Evolutionary conservation across 805 yeast species (phyloP).

Genomic region (Blastobotrys peoriensis): DNA sequence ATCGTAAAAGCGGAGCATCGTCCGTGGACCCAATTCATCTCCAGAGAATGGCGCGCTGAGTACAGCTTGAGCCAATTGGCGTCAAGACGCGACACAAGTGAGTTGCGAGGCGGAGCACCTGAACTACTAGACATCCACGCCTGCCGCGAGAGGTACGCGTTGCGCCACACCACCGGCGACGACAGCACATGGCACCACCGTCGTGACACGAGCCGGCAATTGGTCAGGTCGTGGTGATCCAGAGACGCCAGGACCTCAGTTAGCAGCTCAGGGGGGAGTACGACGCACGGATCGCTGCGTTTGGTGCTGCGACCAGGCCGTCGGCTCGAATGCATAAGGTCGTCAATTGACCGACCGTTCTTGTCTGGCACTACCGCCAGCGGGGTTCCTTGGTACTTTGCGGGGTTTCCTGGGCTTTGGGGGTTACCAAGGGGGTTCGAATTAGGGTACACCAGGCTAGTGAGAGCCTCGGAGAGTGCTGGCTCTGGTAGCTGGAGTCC

Average conservation of each 20-base stretch:
- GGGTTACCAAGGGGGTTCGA: background rate
- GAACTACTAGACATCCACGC: slow-evolving; percentile 3
- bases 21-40: slow-evolving; percentile 11
- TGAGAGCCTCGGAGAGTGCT: background rate
- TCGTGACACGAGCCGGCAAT: slow-evolving; percentile 19
- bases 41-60: slow-evolving; percentile 5
- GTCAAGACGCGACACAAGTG: background rate
- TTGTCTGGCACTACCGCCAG: background rate
- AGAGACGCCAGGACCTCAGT: slow-evolving; percentile 16
- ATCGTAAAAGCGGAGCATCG: background rate
- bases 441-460: background rate
- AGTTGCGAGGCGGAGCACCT: background rate
- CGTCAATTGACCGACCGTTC: background rate
- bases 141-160: slow-evolving; percentile 7
- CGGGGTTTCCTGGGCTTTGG: background rate
- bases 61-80: slow-evolving; percentile 7
- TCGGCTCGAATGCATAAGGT: background rate
- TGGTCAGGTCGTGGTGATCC: slow-evolving; percentile 13
- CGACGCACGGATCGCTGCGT: background rate
- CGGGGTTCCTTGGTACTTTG: background rate
- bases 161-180: slow-evolving; percentile 21
- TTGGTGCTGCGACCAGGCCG: background rate
- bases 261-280: slow-evolving; percentile 18
- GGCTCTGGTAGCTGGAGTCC: background rate
- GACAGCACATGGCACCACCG: slow-evolving; percentile 18